A percentile compares a stretch with the other conserved stretches of the same genome.
Evolutionary conservation across 371 early-diverging fungal species (phyloP).

Genomic region (Mucor circinelloides): DNA sequence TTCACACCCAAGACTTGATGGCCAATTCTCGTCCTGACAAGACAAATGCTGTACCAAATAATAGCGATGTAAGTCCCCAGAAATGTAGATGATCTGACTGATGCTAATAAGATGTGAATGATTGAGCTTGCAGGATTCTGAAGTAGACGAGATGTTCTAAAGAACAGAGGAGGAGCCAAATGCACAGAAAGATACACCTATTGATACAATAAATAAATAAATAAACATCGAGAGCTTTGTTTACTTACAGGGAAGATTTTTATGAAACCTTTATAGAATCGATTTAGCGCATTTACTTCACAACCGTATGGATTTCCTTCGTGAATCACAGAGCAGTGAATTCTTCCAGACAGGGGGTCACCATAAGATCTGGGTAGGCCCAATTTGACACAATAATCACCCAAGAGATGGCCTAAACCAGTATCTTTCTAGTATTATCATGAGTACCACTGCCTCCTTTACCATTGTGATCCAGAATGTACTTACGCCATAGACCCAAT

Average conservation of each 20-base stretch:
- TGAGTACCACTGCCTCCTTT: not conserved
- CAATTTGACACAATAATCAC: conserved; percentile 39
- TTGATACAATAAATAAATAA: not conserved
- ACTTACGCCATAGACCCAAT: conserved; percentile 53
- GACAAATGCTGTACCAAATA: conserved; percentile 65
- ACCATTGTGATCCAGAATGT: not conserved
- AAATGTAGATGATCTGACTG: conserved; percentile 63
- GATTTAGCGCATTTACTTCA: conserved; percentile 37
- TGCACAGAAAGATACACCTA: conserved; percentile 66
- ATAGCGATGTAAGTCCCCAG: conserved; percentile 61
- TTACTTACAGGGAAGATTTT: conserved; percentile 45
- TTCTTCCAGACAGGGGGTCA: conserved; percentile 40
- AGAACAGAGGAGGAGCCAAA: conserved; percentile 58
- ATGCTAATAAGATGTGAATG: conserved; percentile 46
- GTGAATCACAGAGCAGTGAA: conserved; percentile 52
- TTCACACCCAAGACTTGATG: conserved; percentile 41
- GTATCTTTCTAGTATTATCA: conserved; percentile 37
- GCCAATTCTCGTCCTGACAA: conserved; percentile 54
- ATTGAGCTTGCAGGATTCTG: conserved; percentile 35
- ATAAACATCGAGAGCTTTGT: not conserved
- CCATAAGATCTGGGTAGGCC: conserved; percentile 43
- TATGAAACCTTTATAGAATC: conserved; percentile 49
- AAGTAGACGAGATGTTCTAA: conserved; percentile 44
- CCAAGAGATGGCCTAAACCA: conserved; percentile 30
- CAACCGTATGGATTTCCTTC: conserved; percentile 47